Evolutionary conservation across 148 eudicot species (phyloP).

Genomic region (Rhododendron vialii): DNA sequence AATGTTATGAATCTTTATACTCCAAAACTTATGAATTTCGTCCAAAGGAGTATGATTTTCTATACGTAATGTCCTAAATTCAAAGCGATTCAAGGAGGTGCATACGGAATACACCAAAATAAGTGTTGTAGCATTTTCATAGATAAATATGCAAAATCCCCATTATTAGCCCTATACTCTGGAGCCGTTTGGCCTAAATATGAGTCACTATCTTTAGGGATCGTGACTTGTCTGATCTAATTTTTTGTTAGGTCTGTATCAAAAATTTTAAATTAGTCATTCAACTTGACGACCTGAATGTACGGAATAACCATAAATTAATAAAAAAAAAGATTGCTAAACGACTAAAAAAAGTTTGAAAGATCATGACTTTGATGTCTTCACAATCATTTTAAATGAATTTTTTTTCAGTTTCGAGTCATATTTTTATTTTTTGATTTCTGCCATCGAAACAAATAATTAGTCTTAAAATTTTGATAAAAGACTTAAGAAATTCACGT

Average conservation of each 20-base stretch:
- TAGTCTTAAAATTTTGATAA: not conserved
- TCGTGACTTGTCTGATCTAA: too few relatives aligned
- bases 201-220: not conserved
- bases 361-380: not conserved
- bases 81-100: not conserved
- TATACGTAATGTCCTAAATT: not conserved
- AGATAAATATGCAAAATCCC: not conserved
- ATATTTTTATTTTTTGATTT: too few relatives aligned
- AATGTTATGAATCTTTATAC: not conserved
- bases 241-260: not conserved
- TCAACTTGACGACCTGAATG: not conserved
- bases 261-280: too few relatives aligned
- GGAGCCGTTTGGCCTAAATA: too few relatives aligned
- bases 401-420: not conserved
- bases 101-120: not conserved
- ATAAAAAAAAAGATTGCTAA: too few relatives aligned
- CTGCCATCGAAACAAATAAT: not conserved
- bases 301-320: too few relatives aligned
- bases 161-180: not conserved
- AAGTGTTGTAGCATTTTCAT: not conserved
- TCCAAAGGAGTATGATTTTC: too few relatives aligned
- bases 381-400: not conserved
- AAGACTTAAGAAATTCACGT: too few relatives aligned
- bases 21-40: not conserved
- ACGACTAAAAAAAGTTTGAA: not conserved